A percentile compares a stretch with the other conserved stretches of the same genome.
Evolutionary conservation across 257 asterid genomes (phyloP).

Genomic region (Plantago major): DNA sequence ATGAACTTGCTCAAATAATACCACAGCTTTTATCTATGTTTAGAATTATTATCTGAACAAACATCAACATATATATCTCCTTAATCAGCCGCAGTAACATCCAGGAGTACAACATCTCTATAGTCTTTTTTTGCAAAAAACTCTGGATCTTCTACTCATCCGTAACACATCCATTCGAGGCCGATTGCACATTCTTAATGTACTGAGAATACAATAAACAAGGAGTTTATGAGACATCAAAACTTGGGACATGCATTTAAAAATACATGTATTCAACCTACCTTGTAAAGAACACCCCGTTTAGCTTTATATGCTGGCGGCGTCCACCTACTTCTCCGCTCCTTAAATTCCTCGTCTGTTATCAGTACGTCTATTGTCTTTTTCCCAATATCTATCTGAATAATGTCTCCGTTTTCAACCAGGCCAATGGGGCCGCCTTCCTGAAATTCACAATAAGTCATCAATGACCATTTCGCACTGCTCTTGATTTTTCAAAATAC

Average conservation of each 20-base stretch:
- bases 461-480: not conserved
- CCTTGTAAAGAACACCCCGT: constrained; percentile 91
- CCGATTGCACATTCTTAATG: constrained; percentile 79
- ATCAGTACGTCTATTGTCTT: constrained; percentile 64
- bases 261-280: constrained; percentile 12
- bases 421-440: constrained; percentile 96
- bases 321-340: constrained; percentile 73
- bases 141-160: constrained; percentile 49
- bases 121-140: constrained; percentile 6
- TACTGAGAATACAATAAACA: constrained; percentile 38
- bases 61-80: too few species aligned
- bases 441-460: constrained; percentile 35
- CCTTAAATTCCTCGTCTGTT: constrained; percentile 55
- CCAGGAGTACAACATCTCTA: constrained; percentile 9
- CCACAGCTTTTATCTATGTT: too few species aligned
- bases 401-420: constrained; percentile 65
- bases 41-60: too few species aligned
- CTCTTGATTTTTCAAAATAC: not conserved
- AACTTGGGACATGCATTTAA: not conserved
- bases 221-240: not conserved
- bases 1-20: too few species aligned
- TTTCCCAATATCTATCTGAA: constrained; percentile 67
- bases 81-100: too few species aligned
- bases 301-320: constrained; percentile 73
- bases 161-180: constrained; percentile 91